Conservation (phyloP, 2,329 filamentous ascomycete genomes). For the Fusarium xyrophilum region DNA sequence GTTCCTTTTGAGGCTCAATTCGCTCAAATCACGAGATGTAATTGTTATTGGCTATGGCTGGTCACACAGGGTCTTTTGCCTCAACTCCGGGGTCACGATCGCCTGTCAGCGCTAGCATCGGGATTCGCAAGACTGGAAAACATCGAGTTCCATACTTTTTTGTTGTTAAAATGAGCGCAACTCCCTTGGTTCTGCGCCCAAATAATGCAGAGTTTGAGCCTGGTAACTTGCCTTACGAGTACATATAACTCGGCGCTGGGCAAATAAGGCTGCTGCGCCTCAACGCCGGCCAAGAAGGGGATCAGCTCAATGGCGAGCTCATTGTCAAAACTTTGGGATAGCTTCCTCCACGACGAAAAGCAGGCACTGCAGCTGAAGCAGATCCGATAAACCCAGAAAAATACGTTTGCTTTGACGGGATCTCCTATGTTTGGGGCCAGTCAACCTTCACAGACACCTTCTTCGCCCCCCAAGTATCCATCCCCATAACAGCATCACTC, state of each 20-base stretch:
- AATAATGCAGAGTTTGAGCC: rapidly evolving
- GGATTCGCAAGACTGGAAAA: no score
- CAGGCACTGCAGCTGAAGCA: background rate
- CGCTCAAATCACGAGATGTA: no score
- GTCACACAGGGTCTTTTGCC: background rate
- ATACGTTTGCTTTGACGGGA: background rate
- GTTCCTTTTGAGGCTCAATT: background rate
- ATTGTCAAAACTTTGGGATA: background rate
- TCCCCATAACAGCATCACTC: constrained; percentile 5
- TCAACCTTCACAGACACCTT: background rate
- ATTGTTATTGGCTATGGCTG: background rate
- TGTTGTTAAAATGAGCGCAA: rapidly evolving
- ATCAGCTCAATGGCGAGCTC: background rate
- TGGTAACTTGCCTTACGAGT: no score
- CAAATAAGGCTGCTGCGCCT: background rate
- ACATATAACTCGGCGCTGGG: background rate
- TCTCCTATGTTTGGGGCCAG: constrained; percentile 18
- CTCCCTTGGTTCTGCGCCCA: rapidly evolving
- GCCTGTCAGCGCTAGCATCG: rapidly evolving
- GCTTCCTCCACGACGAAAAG: background rate
- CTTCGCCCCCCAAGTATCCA: background rate
- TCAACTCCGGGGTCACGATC: background rate
- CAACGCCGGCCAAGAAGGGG: background rate
- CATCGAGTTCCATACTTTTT: rapidly evolving
- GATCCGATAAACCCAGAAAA: background rate